A percentile compares a stretch with the other conserved stretches of the same genome.
Conservation (phyloP, 805 yeast genomes). For the Starmerella sp. region DNA sequence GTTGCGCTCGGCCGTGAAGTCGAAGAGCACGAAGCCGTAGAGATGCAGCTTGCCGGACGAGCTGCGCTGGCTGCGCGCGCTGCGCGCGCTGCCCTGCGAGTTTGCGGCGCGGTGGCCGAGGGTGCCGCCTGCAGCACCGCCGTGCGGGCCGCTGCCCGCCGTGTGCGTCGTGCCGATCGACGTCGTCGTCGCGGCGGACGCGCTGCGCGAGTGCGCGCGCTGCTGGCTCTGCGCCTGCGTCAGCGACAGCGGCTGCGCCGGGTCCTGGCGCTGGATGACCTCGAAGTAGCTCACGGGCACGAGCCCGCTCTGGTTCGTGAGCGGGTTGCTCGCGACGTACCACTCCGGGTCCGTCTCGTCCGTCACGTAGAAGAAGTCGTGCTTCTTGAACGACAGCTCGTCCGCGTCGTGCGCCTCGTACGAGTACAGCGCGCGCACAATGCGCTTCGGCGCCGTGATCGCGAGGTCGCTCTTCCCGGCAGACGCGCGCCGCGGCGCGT, state of each 20-base stretch:
- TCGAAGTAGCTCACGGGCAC: slow-evolving; percentile 83
- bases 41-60: slow-evolving; percentile 30
- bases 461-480: slow-evolving; percentile 25
- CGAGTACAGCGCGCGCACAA: slow-evolving; percentile 68
- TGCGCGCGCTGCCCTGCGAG: slow-evolving; percentile 2
- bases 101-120: slow-evolving; percentile 1
- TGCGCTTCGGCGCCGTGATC: slow-evolving; percentile 56
- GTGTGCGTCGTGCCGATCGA: not conserved
- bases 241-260: slow-evolving; percentile 25
- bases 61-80: slow-evolving; percentile 1
- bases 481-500: slow-evolving; percentile 8
- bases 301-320: slow-evolving; percentile 63
- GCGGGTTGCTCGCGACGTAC: slow-evolving; percentile 84
- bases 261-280: slow-evolving; percentile 38
- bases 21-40: slow-evolving; percentile 78
- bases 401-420: slow-evolving; percentile 71
- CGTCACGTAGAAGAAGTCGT: slow-evolving; percentile 80
- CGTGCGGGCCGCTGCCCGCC: not conserved
- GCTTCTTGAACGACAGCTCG: slow-evolving; percentile 65
- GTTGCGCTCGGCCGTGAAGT: slow-evolving; percentile 65
- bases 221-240: slow-evolving; percentile 18
- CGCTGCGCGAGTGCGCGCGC: slow-evolving; percentile 14
- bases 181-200: slow-evolving; percentile 2
- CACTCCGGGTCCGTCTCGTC: slow-evolving; percentile 51
- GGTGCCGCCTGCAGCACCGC: slow-evolving; percentile 4